Conservation (phyloP, 495 filamentous ascomycete genomes). For the Arthonia radiata region DNA sequence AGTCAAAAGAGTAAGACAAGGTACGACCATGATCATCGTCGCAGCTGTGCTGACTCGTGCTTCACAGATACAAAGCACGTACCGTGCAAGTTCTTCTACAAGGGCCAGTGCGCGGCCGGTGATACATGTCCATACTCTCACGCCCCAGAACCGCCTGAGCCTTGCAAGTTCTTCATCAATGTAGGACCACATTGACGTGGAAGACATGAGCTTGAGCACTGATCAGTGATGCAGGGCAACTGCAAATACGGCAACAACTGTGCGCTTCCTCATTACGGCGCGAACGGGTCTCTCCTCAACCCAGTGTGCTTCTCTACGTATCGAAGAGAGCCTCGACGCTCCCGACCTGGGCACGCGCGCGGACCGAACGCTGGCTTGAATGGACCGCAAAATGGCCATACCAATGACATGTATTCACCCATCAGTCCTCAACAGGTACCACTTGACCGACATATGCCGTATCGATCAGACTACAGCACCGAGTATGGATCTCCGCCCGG, state of each 20-base stretch:
- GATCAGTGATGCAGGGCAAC: conserved; percentile 42
- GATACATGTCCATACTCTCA: conserved; percentile 91
- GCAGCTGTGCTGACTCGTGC: conserved; percentile 4
- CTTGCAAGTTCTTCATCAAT: conserved; percentile 97
- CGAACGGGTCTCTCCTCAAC: conserved; percentile 80
- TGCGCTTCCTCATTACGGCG: conserved; percentile 82
- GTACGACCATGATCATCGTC: conserved; percentile 4
- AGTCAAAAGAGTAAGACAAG: conserved; percentile 44
- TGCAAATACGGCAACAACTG: conserved; percentile 98
- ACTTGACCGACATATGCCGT: conserved; percentile 17
- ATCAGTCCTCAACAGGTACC: conserved; percentile 7
- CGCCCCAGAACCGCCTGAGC: conserved; percentile 56
- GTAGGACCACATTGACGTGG: conserved; percentile 21
- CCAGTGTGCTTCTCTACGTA: conserved; percentile 19
- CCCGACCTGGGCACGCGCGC: conserved; percentile 44
- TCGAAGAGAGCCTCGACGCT: conserved; percentile 19
- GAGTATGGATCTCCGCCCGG: conserved; percentile 50
- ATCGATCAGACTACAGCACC: conserved; percentile 49
- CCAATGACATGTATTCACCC: conserved; percentile 18
- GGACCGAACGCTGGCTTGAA: conserved; percentile 41
- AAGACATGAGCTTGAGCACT: conserved; percentile 1
- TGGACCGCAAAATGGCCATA: conserved; percentile 14
- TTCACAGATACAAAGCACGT: conserved; percentile 78
- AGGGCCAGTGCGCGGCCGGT: conserved; percentile 89
- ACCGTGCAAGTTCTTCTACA: conserved; percentile 95